These are phyloP conservation scores for Talaromyces sp. DNA, from an alignment of 2,329 filamentous ascomycete species.

Conservation along the genomic window DNA sequence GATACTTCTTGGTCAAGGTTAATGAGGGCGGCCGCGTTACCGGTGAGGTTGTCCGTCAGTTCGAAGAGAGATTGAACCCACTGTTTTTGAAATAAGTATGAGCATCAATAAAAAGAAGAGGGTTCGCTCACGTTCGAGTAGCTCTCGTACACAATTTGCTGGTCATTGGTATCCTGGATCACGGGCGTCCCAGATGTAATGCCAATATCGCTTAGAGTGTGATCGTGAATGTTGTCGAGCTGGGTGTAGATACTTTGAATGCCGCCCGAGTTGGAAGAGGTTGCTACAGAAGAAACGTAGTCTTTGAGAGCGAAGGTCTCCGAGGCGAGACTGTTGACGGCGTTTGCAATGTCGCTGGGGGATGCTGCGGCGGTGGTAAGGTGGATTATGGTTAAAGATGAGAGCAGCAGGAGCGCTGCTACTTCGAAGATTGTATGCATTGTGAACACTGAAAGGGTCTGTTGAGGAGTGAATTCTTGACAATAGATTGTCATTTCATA, in stretches of 20 bases:
- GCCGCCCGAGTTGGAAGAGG: slow-evolving; percentile 7
- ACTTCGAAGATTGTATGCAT: background rate
- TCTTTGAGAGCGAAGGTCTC: slow-evolving; percentile 10
- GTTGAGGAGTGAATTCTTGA: too few species aligned
- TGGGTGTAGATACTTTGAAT: slow-evolving; percentile 8
- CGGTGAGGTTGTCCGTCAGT: slow-evolving; percentile 12
- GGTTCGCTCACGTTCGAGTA: slow-evolving; percentile 12
- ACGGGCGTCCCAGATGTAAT: background rate
- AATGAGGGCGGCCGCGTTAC: slow-evolving; percentile 8
- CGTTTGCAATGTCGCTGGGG: slow-evolving; percentile 11
- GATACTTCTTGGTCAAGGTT: background rate
- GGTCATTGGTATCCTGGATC: slow-evolving; percentile 3
- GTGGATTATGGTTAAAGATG: background rate
- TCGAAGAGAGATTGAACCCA: slow-evolving; percentile 13
- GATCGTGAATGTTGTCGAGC: slow-evolving; percentile 11
- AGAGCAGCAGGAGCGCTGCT: background rate
- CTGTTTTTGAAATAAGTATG: background rate
- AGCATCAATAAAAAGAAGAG: background rate
- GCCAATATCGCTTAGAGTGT: slow-evolving; percentile 10
- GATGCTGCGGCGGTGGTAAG: background rate
- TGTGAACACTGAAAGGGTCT: background rate
- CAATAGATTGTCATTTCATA: too few species aligned
- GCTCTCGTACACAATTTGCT: slow-evolving; percentile 13
- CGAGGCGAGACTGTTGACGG: slow-evolving; percentile 11
- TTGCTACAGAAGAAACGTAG: slow-evolving; percentile 9